Conservation (phyloP, 345 rosid genomes). For the Populus tremula region DNA sequence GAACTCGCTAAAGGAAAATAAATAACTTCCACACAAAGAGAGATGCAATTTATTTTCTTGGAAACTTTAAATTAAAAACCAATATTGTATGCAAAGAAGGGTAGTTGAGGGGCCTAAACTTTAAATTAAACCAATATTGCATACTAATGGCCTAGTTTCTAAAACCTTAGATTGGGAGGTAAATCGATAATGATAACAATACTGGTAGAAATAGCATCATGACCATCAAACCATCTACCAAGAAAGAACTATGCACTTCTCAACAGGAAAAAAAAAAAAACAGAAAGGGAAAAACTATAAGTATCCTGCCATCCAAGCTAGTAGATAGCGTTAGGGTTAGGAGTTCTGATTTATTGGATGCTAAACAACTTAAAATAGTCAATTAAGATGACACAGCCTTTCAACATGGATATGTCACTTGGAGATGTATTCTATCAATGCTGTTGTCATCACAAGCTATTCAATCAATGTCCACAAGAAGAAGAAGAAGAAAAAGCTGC, state of each 20-base stretch:
- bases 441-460: neutral
- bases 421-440: neutral
- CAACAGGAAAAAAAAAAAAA: neutral
- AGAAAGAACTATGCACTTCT: neutral
- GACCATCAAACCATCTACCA: neutral
- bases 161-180: neutral
- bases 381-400: neutral
- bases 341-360: neutral
- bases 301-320: neutral
- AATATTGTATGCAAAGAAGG: too few relatives aligned
- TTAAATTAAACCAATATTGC: neutral
- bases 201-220: neutral
- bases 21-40: neutral
- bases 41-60: neutral
- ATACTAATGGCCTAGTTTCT: neutral
- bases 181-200: neutral
- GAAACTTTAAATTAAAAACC: neutral
- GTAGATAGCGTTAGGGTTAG: neutral
- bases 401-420: neutral
- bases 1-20: neutral
- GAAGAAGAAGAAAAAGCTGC: neutral
- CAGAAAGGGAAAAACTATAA: neutral
- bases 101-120: neutral
- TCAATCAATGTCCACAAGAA: neutral
- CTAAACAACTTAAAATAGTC: neutral